Base-by-base conservation (phyloP, 768 basidiomycete species). In the Lactifluus volemus region DNA sequence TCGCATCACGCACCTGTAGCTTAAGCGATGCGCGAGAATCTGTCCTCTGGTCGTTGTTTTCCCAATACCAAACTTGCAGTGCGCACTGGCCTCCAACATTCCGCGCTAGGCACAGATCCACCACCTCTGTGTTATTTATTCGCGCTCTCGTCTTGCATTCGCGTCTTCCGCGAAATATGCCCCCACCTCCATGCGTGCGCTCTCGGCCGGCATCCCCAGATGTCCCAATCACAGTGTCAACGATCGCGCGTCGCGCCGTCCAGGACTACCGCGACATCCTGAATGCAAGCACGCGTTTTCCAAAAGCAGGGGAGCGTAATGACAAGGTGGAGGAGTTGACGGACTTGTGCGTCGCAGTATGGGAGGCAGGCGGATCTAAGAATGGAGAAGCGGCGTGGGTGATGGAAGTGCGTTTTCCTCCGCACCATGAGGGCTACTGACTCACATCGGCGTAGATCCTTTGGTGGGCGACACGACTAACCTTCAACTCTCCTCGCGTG, bases 381-480 rank as follows among this genome's bases (percentile, higher is more conserved):
- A 81, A 83, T 9, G 82, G 82, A 41, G 78, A 81, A 63, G 81
- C 84, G 1, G 81, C 80, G n/a, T 91, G 88, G 89, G 83, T 89
- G 17, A 79, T 92, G 55, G 90, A 93, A 70, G 89, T 89, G 63
- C 66, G 86, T 82, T 25, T 58, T 44, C 14, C 50, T 56, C 63
- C 48, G 29, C 36, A 5, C 4, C 10, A 2, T 19, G 25, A 19
- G 32, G 17, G 34, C 45, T 34, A 14, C 42, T 38, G 15, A 7
- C 32, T 58, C 45, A 49, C 53, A 21, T 63, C 42, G 30, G 45
- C 49, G 38, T 70, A 90, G 89, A 81, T 92, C 21, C 79, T 98
- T 2, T 96, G 92, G 89, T 94, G 92, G 92, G 88, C 92, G 1
- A 94, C 92, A 9, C 84, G 87, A 21, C 80, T 94, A 21, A 98